Base-by-base conservation (phyloP, 2,329 filamentous ascomycete species). In the Pyricularia sp. region DNA sequence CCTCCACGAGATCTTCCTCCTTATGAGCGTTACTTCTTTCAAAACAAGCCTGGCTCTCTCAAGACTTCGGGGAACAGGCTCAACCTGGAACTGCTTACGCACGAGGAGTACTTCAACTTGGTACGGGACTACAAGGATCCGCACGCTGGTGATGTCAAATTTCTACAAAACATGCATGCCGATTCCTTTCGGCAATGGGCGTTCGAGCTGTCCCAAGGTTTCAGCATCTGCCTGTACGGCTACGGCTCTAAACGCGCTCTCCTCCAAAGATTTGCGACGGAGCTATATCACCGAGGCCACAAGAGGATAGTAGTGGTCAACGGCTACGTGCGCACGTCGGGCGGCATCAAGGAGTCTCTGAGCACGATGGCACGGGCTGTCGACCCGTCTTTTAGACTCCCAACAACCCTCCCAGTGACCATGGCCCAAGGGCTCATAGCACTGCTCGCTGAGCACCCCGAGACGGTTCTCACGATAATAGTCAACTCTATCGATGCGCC, bases 21-120 rank as follows among this genome's bases (percentile, higher is more conserved):
- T 0, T 92, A 97, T 75, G 95, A 98, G 78, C 87, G 91, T 72
- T 99, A 96, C 81, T 98, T 99, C 78, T 92, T 90, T 75, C 92
- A 98, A 75, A 97, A 97, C 76, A 90, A 92, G 65, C 89, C 92
- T 0, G 93, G 92, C 2, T 86, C 88, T 4, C 84, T 88, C 64
- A 94, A 94, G 78, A 97, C 94, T 0, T 97, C 94, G 1, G 91
- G 92, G 76, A 95, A 95, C 72, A 97, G 88, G 0, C 83, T 98
- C 5, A 88, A 90, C 4, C 82, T 96, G 42, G 83, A 87, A 4
- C 82, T 97, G 12, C 87, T 98, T 69, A 93, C 92, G 1, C 94
- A 97, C 75, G 94, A 98, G 69, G 93, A 97, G 76, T 99, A 95
- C 79, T 97, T 97, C 74, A 83, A 86, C 64, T 80, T 90, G 33